Conservation (phyloP, 257 asterid genomes). For the Solanum piurae region DNA sequence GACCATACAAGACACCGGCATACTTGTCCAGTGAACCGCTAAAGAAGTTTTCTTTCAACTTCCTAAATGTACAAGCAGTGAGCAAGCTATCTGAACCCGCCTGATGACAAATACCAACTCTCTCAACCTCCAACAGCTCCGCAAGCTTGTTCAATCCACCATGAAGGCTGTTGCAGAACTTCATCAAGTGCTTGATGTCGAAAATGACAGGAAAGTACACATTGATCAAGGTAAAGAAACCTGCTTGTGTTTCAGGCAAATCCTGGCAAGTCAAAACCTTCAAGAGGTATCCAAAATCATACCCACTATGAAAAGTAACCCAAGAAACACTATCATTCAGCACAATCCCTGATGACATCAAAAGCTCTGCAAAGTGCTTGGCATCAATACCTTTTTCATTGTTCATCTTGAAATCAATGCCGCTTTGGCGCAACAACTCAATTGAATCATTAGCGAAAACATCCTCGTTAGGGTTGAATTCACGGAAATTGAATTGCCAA, state of each 20-base stretch:
- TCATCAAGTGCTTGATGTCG: conserved; percentile 43
- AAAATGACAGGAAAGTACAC: conserved; percentile 30
- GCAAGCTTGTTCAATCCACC: conserved; percentile 43
- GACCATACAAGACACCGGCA: conserved; percentile 38
- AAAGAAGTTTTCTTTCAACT: conserved; percentile 33
- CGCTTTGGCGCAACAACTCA: conserved; percentile 29
- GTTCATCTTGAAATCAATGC: conserved; percentile 31
- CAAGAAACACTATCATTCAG: conserved; percentile 27
- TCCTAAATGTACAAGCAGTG: conserved; percentile 24
- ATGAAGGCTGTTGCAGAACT: conserved; percentile 34
- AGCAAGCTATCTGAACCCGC: conserved; percentile 44
- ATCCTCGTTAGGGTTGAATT: conserved; percentile 32
- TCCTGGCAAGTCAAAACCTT: conserved; percentile 27
- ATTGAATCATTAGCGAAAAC: conserved; percentile 34
- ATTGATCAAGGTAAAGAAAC: conserved; percentile 23
- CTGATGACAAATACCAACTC: conserved; percentile 37
- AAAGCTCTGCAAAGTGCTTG: conserved; percentile 23
- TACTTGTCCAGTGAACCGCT: conserved; percentile 33
- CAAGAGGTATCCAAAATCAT: conserved; percentile 43
- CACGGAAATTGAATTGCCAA: conserved; percentile 55
- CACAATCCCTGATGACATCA: conserved; percentile 47
- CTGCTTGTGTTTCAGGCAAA: conserved; percentile 31
- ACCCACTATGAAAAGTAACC: conserved; percentile 45
- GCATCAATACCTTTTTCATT: conserved; percentile 27
- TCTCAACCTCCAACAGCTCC: conserved; percentile 34